phyloP scores from a whole-genome alignment of 768 basidiomycete species.

The Tricholoma saponaceum region DNA sequence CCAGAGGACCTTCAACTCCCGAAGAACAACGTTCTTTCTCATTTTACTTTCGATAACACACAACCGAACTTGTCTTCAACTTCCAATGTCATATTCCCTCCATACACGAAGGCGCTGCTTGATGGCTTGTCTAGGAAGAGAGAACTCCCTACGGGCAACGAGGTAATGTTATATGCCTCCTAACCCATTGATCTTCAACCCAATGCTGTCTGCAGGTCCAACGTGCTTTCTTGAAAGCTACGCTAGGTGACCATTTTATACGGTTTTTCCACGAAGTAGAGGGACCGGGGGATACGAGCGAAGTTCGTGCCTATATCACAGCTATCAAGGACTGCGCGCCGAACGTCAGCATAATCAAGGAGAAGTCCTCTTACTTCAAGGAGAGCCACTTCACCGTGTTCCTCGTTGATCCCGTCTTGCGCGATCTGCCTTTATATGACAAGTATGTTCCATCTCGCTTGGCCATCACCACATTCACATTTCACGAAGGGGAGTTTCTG shows the following conservation, averaged over 20 bases:
- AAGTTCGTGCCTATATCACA: background rate
- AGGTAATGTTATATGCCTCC: background rate
- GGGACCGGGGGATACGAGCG: background rate
- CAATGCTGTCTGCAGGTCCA: background rate
- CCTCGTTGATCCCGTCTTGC: constrained; percentile 1
- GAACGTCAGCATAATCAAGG: background rate
- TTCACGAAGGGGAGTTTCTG: background rate
- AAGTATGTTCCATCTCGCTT: background rate
- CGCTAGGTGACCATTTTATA: background rate
- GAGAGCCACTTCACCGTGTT: constrained; percentile 1
- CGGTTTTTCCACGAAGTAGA: background rate
- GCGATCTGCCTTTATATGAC: background rate
- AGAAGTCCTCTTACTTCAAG: constrained; percentile 1
- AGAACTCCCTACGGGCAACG: background rate
- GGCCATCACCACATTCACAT: background rate
- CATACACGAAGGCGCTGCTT: background rate
- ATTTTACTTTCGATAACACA: background rate
- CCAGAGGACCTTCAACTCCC: too few species aligned
- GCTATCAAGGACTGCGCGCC: constrained; percentile 1
- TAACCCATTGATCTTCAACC: background rate
- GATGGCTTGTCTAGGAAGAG: background rate
- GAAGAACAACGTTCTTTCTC: too few species aligned
- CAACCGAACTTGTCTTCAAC: background rate
- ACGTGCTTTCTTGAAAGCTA: background rate
- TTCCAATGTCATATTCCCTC: too few species aligned